A percentile compares a stretch with the other conserved stretches of the same genome.
Conservation (phyloP, 179 eudicot genomes). For the Carnegiea gigantea region DNA sequence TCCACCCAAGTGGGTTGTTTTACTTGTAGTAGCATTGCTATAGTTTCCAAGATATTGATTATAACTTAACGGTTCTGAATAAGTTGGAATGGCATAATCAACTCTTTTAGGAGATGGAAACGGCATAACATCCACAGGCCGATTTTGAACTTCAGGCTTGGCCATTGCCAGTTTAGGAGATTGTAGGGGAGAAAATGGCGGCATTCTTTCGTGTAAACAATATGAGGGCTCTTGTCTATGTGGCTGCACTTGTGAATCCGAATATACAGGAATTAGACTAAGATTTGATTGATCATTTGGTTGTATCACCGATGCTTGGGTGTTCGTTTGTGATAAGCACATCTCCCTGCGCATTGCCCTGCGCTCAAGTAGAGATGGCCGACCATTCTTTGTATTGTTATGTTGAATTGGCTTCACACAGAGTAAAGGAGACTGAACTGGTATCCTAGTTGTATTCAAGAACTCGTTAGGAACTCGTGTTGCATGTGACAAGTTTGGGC, state of each 20-base stretch:
- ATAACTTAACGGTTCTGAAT: slow-evolving; percentile 29
- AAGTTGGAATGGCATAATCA: slow-evolving; percentile 31
- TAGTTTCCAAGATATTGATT: slow-evolving; percentile 30
- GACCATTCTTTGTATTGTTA: slow-evolving; percentile 29
- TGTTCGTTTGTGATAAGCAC: slow-evolving; percentile 39
- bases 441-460: slow-evolving; percentile 34
- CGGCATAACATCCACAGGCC: slow-evolving; percentile 39
- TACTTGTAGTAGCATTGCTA: slow-evolving; percentile 15
- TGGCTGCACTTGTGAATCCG: slow-evolving; percentile 71
- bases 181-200: slow-evolving; percentile 47
- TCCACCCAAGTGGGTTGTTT: slow-evolving; percentile 17
- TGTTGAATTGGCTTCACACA: slow-evolving; percentile 42
- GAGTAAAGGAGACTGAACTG: slow-evolving; percentile 45
- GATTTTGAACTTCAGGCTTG: slow-evolving; percentile 33
- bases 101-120: slow-evolving; percentile 26
- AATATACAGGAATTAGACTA: slow-evolving; percentile 60
- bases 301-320: slow-evolving; percentile 40
- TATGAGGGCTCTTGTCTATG: slow-evolving; percentile 42
- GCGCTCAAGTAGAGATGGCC: slow-evolving; percentile 38
- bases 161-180: slow-evolving; percentile 29
- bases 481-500: slow-evolving; percentile 31
- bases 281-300: slow-evolving; percentile 41
- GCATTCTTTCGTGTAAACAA: slow-evolving; percentile 53
- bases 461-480: slow-evolving; percentile 35
- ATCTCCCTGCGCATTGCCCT: slow-evolving; percentile 42